Percentiles rank a stretch among this genome's conserved stretches.
Evolutionary conservation across 371 early-diverging fungal species (phyloP).

Genomic region (Mucor sp.): DNA sequence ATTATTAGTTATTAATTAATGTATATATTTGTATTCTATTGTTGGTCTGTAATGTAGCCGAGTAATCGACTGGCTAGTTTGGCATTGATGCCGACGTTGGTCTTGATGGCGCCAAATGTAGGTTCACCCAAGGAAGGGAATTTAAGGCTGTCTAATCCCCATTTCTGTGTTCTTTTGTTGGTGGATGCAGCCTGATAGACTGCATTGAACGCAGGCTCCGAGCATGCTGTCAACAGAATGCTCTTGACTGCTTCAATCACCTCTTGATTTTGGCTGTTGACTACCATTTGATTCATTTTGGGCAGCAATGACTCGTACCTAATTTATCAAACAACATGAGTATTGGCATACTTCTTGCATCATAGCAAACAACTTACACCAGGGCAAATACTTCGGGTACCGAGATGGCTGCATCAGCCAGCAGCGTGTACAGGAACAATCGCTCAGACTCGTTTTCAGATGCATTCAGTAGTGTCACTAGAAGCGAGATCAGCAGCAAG

Average conservation of each 20-base stretch:
- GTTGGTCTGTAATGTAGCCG: constrained; percentile 55
- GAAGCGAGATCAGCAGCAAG: constrained; percentile 71
- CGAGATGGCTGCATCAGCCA: constrained; percentile 76
- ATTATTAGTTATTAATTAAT: background rate
- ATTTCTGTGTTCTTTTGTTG: constrained; percentile 47
- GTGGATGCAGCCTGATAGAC: constrained; percentile 8
- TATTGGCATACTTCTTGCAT: no score
- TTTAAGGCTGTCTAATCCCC: constrained; percentile 62
- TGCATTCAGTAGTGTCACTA: constrained; percentile 81
- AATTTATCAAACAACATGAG: background rate
- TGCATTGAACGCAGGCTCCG: constrained; percentile 55
- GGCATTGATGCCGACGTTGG: constrained; percentile 51
- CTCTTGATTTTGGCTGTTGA: constrained; percentile 68
- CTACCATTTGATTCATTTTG: constrained; percentile 77
- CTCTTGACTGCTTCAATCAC: constrained; percentile 76
- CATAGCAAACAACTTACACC: constrained; percentile 54
- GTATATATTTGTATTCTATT: background rate
- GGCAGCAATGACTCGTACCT: constrained; percentile 76
- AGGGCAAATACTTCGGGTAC: constrained; percentile 78
- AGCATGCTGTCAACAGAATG: constrained; percentile 74
- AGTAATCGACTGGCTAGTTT: constrained; percentile 60
- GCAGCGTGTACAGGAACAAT: constrained; percentile 79
- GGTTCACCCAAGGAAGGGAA: constrained; percentile 46
- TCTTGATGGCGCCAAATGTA: constrained; percentile 47
- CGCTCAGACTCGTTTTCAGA: constrained; percentile 85